Base-by-base conservation (phyloP, 768 basidiomycete species). In the Lactarius hengduanensis region DNA sequence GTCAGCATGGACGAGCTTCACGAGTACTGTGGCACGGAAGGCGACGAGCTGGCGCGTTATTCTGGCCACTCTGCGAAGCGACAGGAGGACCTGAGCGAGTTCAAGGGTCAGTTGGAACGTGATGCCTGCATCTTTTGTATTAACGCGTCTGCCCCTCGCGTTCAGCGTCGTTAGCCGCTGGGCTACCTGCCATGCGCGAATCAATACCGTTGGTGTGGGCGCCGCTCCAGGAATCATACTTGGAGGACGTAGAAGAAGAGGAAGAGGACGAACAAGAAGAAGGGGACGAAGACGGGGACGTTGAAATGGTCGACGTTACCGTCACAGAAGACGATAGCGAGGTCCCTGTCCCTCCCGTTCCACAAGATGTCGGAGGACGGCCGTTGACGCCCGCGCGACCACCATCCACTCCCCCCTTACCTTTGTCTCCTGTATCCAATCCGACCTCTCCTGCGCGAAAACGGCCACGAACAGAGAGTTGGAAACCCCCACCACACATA, bases 61-160 rank as follows among this genome's bases (percentile, higher is more conserved):
- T 85, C 86, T 7, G 76, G 84, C 5, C 85, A 86, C 73, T 86
- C 86, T 5, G 79, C 80, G 50, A 80, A 87, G 71, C 80, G 90
- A 71, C 79, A 86, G 13, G 90, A 92, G 74, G 91, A 92, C 73
- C 76, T 93, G 73, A 78, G 81, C 61, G 91, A 91, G 74, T 82
- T 90, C 75, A 86, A 82, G 80, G 84, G 89, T 87, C 78, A 77
- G 82, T 81, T 71, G 50, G 65, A 67, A 71, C 69, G 72, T 74
- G 63, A 59, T 62, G 58, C 64, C 67, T 68, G 69, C 67, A 59
- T 43, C 58, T 59, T 59, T 59, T 66, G 45, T 68, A 71, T 73
- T 74, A 62, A 76, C 70, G 69, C 76, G 64, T 73, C 64, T 72
- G 69, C 76, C 67, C 71, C 58, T 71, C 57, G 67, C 53, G 55